Evolutionary conservation across 495 filamentous ascomycete species (phyloP).

Genomic region (Neurospora sublineolata): DNA sequence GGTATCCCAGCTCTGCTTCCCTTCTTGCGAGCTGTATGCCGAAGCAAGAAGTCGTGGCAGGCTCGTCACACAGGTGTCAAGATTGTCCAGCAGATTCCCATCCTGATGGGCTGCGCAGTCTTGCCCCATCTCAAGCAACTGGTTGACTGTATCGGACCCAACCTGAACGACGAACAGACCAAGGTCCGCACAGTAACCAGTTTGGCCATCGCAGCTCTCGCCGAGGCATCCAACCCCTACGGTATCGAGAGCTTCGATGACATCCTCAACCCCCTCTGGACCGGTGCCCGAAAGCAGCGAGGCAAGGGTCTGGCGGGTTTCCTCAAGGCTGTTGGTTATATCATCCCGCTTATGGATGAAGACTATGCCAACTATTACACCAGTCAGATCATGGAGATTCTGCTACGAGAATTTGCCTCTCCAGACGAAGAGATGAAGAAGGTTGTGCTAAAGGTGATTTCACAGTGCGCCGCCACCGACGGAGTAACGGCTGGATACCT

Average conservation of each 20-base stretch:
- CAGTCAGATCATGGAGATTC: constrained; percentile 95
- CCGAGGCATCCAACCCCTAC: constrained; percentile 93
- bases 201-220: constrained; percentile 88
- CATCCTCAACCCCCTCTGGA: constrained; percentile 95
- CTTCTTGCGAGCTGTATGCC: constrained; percentile 88
- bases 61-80: constrained; percentile 98
- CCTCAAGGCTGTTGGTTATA: constrained; percentile 94
- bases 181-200: constrained; percentile 95
- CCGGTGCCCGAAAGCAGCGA: constrained; percentile 85
- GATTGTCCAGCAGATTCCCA: constrained; percentile 99
- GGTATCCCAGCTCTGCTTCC: constrained; percentile 92
- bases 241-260: constrained; percentile 99
- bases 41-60: constrained; percentile 98
- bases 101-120: constrained; percentile 96
- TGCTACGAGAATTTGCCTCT: constrained; percentile 88
- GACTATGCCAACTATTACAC: constrained; percentile 99
- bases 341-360: constrained; percentile 98
- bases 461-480: constrained; percentile 89
- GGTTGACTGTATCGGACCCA: constrained; percentile 92
- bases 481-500: constrained; percentile 92
- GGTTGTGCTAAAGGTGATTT: constrained; percentile 92
- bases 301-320: constrained; percentile 95
- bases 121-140: constrained; percentile 91
- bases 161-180: constrained; percentile 92
- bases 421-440: constrained; percentile 99